Percentiles rank a stretch among this genome's conserved stretches.
Conservation (phyloP, 148 eudicot species). For the Heliosperma pusillum region DNA sequence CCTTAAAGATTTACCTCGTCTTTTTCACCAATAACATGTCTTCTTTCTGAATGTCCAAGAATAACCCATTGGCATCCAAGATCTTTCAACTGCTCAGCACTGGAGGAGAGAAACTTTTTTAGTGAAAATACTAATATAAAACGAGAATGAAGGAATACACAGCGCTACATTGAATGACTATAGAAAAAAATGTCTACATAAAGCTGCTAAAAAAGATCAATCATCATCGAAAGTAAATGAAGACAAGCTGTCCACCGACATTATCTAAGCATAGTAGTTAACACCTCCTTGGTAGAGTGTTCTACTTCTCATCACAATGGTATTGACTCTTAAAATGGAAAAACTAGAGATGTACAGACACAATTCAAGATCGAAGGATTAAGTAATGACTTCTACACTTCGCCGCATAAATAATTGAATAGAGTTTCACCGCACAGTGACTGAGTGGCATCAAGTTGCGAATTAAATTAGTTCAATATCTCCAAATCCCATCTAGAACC, state of each 20-base stretch:
- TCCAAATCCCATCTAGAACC: neutral
- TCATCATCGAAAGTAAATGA: neutral
- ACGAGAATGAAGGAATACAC: neutral
- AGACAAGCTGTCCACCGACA: neutral
- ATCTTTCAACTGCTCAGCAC: conserved; percentile 87
- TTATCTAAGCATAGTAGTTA: neutral
- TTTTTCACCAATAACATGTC: conserved; percentile 82
- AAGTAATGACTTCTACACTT: neutral
- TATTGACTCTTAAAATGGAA: neutral
- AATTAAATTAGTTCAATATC: neutral
- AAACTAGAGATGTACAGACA: neutral
- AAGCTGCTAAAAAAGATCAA: too few species aligned
- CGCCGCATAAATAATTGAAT: neutral
- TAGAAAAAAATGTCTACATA: neutral
- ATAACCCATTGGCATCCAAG: conserved; percentile 93
- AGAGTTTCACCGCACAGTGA: neutral
- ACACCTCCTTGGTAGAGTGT: neutral
- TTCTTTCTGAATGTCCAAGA: conserved; percentile 94
- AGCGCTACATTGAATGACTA: neutral
- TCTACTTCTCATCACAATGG: neutral
- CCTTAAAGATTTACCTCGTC: conserved; percentile 47
- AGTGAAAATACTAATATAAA: neutral
- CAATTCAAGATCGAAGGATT: neutral
- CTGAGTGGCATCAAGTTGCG: neutral
- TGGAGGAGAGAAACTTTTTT: conserved; percentile 22